Base-by-base conservation (phyloP, 2,329 filamentous ascomycete species). In the Lachnellula willkommii region DNA sequence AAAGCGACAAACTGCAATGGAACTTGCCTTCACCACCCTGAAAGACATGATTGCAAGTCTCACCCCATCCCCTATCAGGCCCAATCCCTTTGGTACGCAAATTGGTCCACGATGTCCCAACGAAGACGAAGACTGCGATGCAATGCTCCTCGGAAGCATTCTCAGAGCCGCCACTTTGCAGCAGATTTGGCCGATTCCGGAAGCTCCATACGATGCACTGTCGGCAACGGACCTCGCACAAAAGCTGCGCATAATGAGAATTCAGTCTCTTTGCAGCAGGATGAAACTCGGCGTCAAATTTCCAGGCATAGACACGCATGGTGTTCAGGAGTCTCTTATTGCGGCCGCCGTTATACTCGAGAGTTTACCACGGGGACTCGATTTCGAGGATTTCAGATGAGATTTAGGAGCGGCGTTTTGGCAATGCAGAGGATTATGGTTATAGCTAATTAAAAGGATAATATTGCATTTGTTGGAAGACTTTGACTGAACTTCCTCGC, bases 41-140 rank as follows among this genome's bases (percentile, higher is more conserved):
- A 72, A 56, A 61, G 62, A 32, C 62, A 72, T 20, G 63, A 66
- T n/a, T 68, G 70, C 51, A 46, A 56, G 9, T 53, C 57, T 28
- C 54, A 56, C 36, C 48, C 53, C 37, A 54, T 51, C 12, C 53
- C 54, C 7, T n/a, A n/a, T n/a, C n/a, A n/a, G n/a, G n/a, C n/a
- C n/a, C n/a, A n/a, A n/a, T n/a, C n/a, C n/a, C n/a, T n/a, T n/a
- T n/a, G n/a, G n/a, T n/a, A n/a, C n/a, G n/a, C n/a, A n/a, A n/a
- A n/a, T n/a, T n/a, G n/a, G n/a, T 60, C 36, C 11, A 39, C 36
- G 4, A 39, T 39, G 36, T 7, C 36, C 36, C 3, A 39, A 39
- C 36, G n/a, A 8, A 14, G 37, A 40, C n/a, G 14, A 12, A 40
- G 37, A 40, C 9, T 40, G 58, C 50, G 53, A 60, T 37, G 56